Conservation (phyloP, 768 basidiomycete species). For the Pleurotus djamor region DNA sequence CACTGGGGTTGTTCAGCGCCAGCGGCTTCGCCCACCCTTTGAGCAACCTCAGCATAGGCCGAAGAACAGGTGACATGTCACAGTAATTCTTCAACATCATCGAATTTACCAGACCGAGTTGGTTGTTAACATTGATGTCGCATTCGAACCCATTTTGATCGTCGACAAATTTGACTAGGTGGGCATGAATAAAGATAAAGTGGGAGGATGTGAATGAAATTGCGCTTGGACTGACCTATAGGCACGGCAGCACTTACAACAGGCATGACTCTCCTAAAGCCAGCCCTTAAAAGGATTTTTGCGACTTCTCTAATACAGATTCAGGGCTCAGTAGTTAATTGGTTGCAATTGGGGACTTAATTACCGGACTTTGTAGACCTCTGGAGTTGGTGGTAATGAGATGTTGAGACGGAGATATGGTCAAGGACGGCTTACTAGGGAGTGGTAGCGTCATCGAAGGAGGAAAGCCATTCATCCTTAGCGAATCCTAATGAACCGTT, state of each 20-base stretch:
- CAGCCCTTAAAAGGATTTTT: constrained; percentile 20
- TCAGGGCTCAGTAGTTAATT: background rate
- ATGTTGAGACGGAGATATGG: constrained; percentile 1
- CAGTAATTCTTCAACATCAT: constrained; percentile 51
- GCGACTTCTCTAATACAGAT: constrained; percentile 25
- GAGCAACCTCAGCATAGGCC: constrained; percentile 41
- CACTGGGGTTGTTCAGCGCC: constrained; percentile 45
- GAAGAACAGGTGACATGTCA: constrained; percentile 37
- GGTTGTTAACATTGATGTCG: constrained; percentile 65
- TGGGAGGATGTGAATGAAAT: background rate
- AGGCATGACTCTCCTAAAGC: constrained; percentile 27
- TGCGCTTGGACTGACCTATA: constrained; percentile 28
- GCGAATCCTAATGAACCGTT: constrained; percentile 24
- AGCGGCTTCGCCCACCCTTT: constrained; percentile 61
- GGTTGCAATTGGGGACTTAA: background rate
- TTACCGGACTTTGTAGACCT: constrained; percentile 25
- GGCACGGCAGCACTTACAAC: constrained; percentile 38
- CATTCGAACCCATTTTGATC: constrained; percentile 34
- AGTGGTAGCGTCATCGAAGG: constrained; percentile 20
- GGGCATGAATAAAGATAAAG: background rate
- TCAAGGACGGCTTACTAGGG: constrained; percentile 20
- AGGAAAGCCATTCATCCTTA: constrained; percentile 20
- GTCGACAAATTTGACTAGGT: constrained; percentile 51
- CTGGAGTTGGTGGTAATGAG: constrained; percentile 10
- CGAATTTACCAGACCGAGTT: constrained; percentile 52